Conservation (phyloP, 2,329 filamentous ascomycete species). For the Coniella lustricola region DNA sequence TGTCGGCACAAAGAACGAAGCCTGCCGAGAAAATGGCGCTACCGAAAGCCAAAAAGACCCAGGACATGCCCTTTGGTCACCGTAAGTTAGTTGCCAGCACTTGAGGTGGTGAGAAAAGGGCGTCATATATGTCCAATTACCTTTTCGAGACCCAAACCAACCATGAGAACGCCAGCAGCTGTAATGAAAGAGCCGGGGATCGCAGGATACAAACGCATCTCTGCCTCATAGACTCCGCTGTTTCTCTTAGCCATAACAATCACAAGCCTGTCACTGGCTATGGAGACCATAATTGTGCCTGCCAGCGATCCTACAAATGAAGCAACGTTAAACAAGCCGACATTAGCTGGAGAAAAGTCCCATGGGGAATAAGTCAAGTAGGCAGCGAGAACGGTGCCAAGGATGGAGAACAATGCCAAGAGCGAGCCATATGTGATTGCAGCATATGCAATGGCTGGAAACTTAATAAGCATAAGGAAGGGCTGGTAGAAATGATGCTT, state of each 20-base stretch:
- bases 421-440: constrained; percentile 32
- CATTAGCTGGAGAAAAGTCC: constrained; percentile 20
- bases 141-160: constrained; percentile 26
- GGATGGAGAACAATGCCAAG: constrained; percentile 30
- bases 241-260: constrained; percentile 29
- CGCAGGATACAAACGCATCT: constrained; percentile 31
- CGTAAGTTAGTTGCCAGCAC: too few relatives aligned
- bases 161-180: constrained; percentile 29
- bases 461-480: neutral
- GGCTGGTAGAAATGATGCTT: neutral
- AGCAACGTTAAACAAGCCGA: constrained; percentile 23
- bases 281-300: constrained; percentile 29
- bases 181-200: constrained; percentile 23
- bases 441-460: constrained; percentile 23
- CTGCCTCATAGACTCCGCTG: constrained; percentile 34
- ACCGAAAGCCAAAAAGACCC: constrained; percentile 30
- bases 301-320: constrained; percentile 32
- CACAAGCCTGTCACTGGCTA: constrained; percentile 31
- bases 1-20: constrained; percentile 28
- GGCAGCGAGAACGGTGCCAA: constrained; percentile 25
- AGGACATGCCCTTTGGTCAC: constrained; percentile 33
- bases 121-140: too few relatives aligned
- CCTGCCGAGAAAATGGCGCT: constrained; percentile 31
- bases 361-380: constrained; percentile 27
- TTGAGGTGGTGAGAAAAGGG: too few relatives aligned